Base-by-base conservation (phyloP, 306 rosid species). In the Myrica gale region DNA sequence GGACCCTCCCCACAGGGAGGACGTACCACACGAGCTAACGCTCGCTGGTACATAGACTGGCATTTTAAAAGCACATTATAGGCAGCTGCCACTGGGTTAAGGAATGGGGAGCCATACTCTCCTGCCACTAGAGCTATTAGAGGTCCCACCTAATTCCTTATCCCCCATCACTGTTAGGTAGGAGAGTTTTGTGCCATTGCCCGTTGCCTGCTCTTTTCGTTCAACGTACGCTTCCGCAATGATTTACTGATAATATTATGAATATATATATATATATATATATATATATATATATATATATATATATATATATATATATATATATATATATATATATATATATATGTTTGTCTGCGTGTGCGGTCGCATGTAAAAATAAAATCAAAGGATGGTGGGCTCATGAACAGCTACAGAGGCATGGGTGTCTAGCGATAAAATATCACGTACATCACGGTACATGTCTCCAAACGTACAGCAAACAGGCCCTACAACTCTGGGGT, bases 351-450 rank as follows among this genome's bases (percentile, higher is more conserved):
- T 32, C 3, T 32, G 37, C 37, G 37, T 32, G 37, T 2, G 26
- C 26, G 37, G 2, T 32, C 32, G 32, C 37, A 9, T 2, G 12
- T 58, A 20, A 41, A 66, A 66, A 5, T 58, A 20, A 41, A 66
- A 66, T 66, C 8, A 17, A 15, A 42, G 15, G 50, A 6, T 42
- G 70, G 50, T 42, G 70, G 70, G 70, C 26, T 66, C 70, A 4
- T 66, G 51, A 42, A 66, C 70, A 66, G 70, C 51, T 66, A 9
- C 50, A 42, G 48, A 9, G 50, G 21, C 20, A 42, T 66, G 70
- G 70, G 48, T 0, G 42, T 16, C 5, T 8, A n/a, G 21, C 20
- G 42, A 65, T 65, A 65, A 7, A 65, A 41, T 41, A 42, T 41
- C 5, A 65, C 23, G 16, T 2, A 65, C 32, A 26, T 26, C 32